Evolutionary conservation across 1,284 basidiomycete species (phyloP), one percentile per base, ranked within the genome.

Genomic region (Leccinum pachyderme): DNA sequence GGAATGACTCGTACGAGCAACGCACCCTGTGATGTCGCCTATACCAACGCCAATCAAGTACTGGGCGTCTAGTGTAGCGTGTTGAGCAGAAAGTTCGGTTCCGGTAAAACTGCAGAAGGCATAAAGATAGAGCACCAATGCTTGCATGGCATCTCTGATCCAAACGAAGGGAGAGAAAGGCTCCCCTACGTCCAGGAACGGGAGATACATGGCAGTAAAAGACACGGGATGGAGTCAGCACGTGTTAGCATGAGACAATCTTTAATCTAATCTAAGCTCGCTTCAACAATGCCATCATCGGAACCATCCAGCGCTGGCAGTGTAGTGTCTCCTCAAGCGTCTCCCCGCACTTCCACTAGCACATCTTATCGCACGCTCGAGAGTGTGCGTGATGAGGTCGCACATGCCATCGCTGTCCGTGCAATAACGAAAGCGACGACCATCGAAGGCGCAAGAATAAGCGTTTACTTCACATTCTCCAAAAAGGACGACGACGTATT

Each of bases 1-100:
- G 37, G 13, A 29, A 39, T 3, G 25, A 47, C 18, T 15, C 43
- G 52, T 48, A 27, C 25, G 9, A 39, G 55, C n/a, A 50, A 56
- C 56, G 5, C 39, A 86, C 78, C 91, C 89, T 51, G 89, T 92
- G 59, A 92, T 81, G 63, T 93, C 90, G 27, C 81, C 89, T 61
- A 84, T 83, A 13, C 90, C 88, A 8, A 70, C 55, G 7, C 66
- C 67, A 11, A 69, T 53, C 58, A 67, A 43, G 48, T 69, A 68
- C 43, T 50, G 58, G 25, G 64, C 68, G 6, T 55, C 33, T 32
- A 11, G 53, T 6, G 29, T 7, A 24, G 22, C 5, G n/a, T 31
- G 11, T 25, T 50, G 52, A 31, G 9, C 27, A 47, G 47, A n/a
- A n/a, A n/a, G n/a, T n/a, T n/a, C n/a, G n/a, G n/a, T 18, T 5